Base-by-base conservation (phyloP, 225 moss, liverwort and hornwort genomes). In the Bryoerythrophyllum caledonicum region DNA sequence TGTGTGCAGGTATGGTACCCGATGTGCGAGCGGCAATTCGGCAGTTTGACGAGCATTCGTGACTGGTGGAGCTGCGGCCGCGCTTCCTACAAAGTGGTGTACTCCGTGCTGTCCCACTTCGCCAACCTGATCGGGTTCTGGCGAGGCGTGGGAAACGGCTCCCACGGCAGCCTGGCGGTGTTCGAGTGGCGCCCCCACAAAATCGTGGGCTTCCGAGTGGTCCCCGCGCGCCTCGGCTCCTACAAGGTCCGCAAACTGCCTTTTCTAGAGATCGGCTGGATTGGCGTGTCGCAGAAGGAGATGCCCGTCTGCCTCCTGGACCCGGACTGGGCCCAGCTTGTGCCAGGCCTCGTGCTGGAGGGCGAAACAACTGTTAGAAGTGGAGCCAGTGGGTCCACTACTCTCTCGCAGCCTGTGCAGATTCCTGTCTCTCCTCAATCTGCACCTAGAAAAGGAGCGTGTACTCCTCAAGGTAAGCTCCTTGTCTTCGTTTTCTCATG, bases 41-140 rank as follows among this genome's bases (percentile, higher is more conserved):
- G 94, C 25, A 75, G 57, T n/a, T 68, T 72, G 10, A 97, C 96
- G 19, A 84, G 80, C 62, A 85, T 94, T 1, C 84, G 85, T 27
- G 87, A 80, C 73, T 97, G 96, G 96, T 85, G 88, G 65, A 67
- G 76, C 53, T 77, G 87, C 11, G 91, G 91, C 10, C 87, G 80
- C 67, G 87, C 91, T 35, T 65, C 84, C 35, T 94, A 88, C 84
- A 91, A 88, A 78, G 82, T 84, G 77, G 84, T 97, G 20, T 65
- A 90, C 72, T 80, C 81, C 14, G 75, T 94, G 16, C 57, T 94
- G 67, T 81, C 76, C 55, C 90, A 87, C 65, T 89, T 90, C 74
- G 90, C 84, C 44, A 97, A 97, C 85, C 69, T 97, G 76, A 81
- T 94, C 30, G 96, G 96, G 38, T 97, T 94, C 73, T 97, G 96